Evolutionary conservation across 2,329 filamentous ascomycete species (phyloP), one percentile per base, ranked within the genome.

Genomic region (Aspergillus jensenii): DNA sequence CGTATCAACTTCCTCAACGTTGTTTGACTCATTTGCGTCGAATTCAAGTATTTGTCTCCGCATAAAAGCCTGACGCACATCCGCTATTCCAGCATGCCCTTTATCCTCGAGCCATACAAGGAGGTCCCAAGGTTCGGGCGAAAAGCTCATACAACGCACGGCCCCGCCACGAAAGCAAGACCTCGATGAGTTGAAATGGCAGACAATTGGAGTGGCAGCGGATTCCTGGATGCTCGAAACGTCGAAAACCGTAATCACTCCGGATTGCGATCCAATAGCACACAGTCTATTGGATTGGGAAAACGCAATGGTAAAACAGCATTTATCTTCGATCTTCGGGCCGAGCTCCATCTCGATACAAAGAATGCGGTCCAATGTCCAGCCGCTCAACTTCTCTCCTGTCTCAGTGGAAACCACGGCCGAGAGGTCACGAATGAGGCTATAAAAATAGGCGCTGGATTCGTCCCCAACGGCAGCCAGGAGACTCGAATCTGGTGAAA

Each of bases 51-150:
- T 71, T 61, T 81, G 79, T 52, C 77, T 71, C 48, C 79, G 74
- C 31, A 71, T 64, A 58, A 80, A 81, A n/a, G 67, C 68, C 58
- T 76, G 77, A 40, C 79, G 78, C 49, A 81, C 67, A 65, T 81
- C 79, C 33, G 78, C 77, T 57, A 81, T 65, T 7, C 79, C 79
- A 45, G 76, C 76, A 60, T 76, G 72, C 15, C 79, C 79, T 62
- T 90, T 88, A 67, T 96, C 90, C 74, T 99, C 95, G 8, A 92
- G 90, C 93, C 95, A 98, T 6, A 96, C 90, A 41, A 99, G 79
- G 17, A 99, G 84, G 70, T 97, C 93, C 80, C 89, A 93, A 0
- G 93, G 91, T 1, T 90, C 90, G 0, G 93, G 93, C 4, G 90
- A 92, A 71, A 99, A 99, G 1, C 89, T 84, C 90, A 98, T 96